These are phyloP conservation scores for Taxawa tesnikishii DNA, from an alignment of 2,329 filamentous ascomycete genomes.

Conservation along the genomic window DNA sequence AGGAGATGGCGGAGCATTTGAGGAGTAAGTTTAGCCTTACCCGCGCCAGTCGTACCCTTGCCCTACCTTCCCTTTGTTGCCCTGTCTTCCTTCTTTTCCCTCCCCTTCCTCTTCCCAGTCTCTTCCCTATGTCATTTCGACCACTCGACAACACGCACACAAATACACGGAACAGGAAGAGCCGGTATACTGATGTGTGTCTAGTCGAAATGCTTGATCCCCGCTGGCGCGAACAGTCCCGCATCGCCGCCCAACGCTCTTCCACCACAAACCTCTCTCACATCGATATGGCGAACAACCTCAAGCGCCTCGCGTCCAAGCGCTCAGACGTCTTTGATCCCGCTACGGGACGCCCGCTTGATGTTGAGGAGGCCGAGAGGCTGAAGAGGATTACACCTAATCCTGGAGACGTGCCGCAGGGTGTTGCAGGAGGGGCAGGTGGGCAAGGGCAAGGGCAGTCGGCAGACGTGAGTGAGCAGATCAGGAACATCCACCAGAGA, in stretches of 20 bases:
- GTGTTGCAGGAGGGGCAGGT: constrained; percentile 45
- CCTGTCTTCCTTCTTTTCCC: neutral
- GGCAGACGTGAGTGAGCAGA: constrained; percentile 30
- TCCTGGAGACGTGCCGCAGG: constrained; percentile 13
- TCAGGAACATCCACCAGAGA: constrained; percentile 17
- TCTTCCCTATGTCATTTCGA: too few relatives aligned
- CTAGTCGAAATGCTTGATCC: constrained; percentile 79
- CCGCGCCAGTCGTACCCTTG: too few relatives aligned
- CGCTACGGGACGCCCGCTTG: constrained; percentile 52
- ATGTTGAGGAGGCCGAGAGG: constrained; percentile 60
- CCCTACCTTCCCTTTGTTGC: neutral
- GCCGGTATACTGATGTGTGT: too few relatives aligned
- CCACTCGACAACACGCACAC: too few relatives aligned
- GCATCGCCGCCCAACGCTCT: constrained; percentile 73
- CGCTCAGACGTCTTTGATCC: constrained; percentile 77
- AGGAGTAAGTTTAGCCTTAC: constrained; percentile 49
- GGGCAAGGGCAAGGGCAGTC: constrained; percentile 44
- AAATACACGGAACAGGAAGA: too few relatives aligned
- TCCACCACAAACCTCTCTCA: constrained; percentile 79
- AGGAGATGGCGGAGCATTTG: constrained; percentile 86
- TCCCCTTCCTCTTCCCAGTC: neutral
- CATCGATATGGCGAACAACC: constrained; percentile 79
- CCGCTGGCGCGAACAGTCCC: constrained; percentile 89
- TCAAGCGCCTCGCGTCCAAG: constrained; percentile 88
- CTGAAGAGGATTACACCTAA: constrained; percentile 55